Conservation (phyloP, 208 protist genomes). For the Endotrypanum monterogeii region DNA sequence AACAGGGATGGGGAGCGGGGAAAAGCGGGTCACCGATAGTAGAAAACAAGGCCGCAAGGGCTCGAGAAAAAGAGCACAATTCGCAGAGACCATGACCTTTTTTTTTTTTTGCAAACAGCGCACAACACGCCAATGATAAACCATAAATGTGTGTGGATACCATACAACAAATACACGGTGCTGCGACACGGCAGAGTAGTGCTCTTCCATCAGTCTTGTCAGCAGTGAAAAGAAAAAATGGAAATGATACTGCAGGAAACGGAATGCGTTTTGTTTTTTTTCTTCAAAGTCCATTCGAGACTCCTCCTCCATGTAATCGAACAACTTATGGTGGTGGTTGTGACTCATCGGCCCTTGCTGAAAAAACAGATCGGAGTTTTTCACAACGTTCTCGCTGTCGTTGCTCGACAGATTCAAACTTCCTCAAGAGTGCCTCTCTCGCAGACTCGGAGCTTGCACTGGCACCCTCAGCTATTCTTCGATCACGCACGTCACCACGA, state of each 20-base stretch:
- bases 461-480: slow-evolving; percentile 9
- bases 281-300: not conserved
- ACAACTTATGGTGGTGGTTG: not conserved
- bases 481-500: slow-evolving; percentile 18
- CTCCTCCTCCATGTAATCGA: not conserved
- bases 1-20: no score
- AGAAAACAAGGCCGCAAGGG: not conserved
- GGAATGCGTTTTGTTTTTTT: not conserved
- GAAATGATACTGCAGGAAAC: not conserved
- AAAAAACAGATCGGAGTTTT: slow-evolving; percentile 42
- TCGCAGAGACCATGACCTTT: not conserved
- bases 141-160: not conserved
- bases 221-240: not conserved
- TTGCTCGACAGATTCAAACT: slow-evolving; percentile 32
- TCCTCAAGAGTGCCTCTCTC: slow-evolving; percentile 32
- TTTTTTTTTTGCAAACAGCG: not conserved
- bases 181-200: not conserved
- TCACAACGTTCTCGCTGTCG: slow-evolving; percentile 61
- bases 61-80: not conserved
- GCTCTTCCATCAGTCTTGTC: not conserved
- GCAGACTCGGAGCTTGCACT: not conserved
- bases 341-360: slow-evolving; percentile 2
- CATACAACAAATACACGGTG: not conserved
- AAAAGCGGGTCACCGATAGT: not conserved
- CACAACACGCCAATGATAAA: not conserved